phyloP scores from a whole-genome alignment of 2,329 filamentous ascomycete species.

The Pseudogymnoascus sp. region DNA sequence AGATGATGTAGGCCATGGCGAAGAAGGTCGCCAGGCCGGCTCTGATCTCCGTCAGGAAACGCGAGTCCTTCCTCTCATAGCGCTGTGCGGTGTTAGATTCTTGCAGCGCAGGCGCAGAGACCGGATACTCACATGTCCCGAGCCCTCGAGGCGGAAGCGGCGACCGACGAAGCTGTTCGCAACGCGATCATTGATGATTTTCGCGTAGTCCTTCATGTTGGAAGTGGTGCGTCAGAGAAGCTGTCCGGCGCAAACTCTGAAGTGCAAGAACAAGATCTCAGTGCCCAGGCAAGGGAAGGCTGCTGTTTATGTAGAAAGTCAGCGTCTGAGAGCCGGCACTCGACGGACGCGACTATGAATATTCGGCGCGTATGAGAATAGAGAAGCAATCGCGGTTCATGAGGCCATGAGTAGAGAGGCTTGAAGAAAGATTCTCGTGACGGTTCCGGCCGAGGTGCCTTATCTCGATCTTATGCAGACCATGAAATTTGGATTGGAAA shows the following conservation, averaged over 20 bases:
- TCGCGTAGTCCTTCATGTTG: conserved; percentile 9
- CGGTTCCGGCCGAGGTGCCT: conserved; percentile 4
- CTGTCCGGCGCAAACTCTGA: neutral
- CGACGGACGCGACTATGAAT: conserved; percentile 3
- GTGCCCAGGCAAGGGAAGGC: neutral
- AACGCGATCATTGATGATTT: conserved; percentile 46
- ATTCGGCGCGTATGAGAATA: neutral
- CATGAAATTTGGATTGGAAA: conserved; percentile 5
- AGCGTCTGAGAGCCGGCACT: neutral
- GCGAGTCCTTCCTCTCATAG: conserved; percentile 46
- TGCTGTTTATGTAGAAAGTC: conserved; percentile 3
- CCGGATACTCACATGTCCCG: conserved; percentile 60
- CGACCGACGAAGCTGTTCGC: conserved; percentile 57
- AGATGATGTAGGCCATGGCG: conserved; percentile 65
- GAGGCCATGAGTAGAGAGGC: neutral
- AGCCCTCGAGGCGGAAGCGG: conserved; percentile 75
- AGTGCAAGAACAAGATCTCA: neutral
- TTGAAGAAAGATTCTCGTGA: conserved; percentile 3
- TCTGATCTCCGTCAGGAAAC: conserved; percentile 76
- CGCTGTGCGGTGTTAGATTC: conserved; percentile 18
- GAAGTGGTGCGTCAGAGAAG: neutral
- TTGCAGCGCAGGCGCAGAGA: conserved; percentile 6
- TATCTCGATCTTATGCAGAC: conserved; percentile 6
- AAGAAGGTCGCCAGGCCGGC: conserved; percentile 69
- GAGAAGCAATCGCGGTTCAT: neutral